These are phyloP conservation scores for Cladobotryum protrusum DNA, from an alignment of 2,329 filamentous ascomycete genomes.

Conservation along the genomic window DNA sequence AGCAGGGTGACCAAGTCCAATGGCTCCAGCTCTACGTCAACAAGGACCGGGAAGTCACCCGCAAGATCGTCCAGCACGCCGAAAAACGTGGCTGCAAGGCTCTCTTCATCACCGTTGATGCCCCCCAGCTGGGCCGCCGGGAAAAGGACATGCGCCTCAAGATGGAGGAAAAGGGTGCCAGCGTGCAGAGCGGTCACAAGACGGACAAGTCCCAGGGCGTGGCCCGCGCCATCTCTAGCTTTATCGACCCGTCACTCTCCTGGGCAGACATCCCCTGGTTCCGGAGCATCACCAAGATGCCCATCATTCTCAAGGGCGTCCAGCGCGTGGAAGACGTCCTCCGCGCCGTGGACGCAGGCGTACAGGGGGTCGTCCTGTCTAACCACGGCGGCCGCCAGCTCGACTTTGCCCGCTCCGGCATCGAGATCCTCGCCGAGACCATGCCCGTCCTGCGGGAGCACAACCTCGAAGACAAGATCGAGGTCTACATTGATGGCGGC, in stretches of 20 bases:
- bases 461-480: slow-evolving; percentile 68
- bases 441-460: slow-evolving; percentile 77
- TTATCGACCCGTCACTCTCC: slow-evolving; percentile 89
- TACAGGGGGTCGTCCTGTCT: slow-evolving; percentile 85
- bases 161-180: slow-evolving; percentile 75
- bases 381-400: slow-evolving; percentile 96
- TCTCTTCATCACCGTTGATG: slow-evolving; percentile 97
- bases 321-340: slow-evolving; percentile 95
- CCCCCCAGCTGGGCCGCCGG: slow-evolving; percentile 85
- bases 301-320: slow-evolving; percentile 92
- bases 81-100: slow-evolving; percentile 88
- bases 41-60: slow-evolving; percentile 86
- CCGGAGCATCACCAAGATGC: slow-evolving; percentile 81
- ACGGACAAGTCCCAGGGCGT: slow-evolving; percentile 89
- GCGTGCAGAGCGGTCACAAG: slow-evolving; percentile 68
- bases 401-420: slow-evolving; percentile 80
- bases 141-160: slow-evolving; percentile 98
- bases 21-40: slow-evolving; percentile 98
- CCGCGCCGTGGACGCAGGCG: slow-evolving; percentile 71
- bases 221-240: slow-evolving; percentile 87
- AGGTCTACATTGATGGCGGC: slow-evolving; percentile 88
- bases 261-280: slow-evolving; percentile 98
- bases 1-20: slow-evolving; percentile 71
- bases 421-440: slow-evolving; percentile 89
- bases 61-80: slow-evolving; percentile 84